phyloP scores from a whole-genome alignment of 2,329 filamentous ascomycete genomes.

The Blastomyces silverae region DNA sequence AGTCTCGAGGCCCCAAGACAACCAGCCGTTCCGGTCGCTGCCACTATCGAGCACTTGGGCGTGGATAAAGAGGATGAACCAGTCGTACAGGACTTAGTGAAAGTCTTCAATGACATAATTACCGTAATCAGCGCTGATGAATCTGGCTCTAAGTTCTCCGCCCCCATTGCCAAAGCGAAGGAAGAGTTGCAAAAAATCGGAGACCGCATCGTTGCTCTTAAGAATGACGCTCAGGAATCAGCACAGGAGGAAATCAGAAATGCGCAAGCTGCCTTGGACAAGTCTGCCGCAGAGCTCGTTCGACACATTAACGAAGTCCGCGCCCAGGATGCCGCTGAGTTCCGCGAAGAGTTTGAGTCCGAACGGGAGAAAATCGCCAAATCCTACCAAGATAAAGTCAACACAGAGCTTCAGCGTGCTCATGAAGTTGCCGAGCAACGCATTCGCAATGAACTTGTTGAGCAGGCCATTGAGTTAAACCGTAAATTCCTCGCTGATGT shows the following conservation, averaged over 20 bases:
- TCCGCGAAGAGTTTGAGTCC: conserved; percentile 78
- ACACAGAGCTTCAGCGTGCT: conserved; percentile 70
- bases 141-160: conserved; percentile 67
- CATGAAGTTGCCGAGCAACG: conserved; percentile 75
- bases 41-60: conserved; percentile 69
- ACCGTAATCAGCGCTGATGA: conserved; percentile 84
- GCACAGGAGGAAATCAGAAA: conserved; percentile 68
- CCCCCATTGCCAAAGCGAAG: conserved; percentile 79
- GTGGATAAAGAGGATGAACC: conserved; percentile 73
- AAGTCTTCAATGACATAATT: conserved; percentile 94
- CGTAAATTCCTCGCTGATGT: conserved; percentile 74
- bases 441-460: conserved; percentile 74
- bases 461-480: conserved; percentile 86
- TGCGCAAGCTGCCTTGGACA: conserved; percentile 71
- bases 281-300: conserved; percentile 79
- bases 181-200: conserved; percentile 71
- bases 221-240: conserved; percentile 59
- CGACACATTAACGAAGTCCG: conserved; percentile 79
- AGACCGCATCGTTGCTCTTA: conserved; percentile 67
- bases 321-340: conserved; percentile 70
- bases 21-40: conserved; percentile 42
- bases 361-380: conserved; percentile 75
- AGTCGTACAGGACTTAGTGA: conserved; percentile 85
- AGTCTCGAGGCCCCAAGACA: conserved; percentile 29
- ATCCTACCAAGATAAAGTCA: conserved; percentile 72